Evolutionary conservation across 179 eudicot species (phyloP).

Genomic region (Patellifolia procumbens): DNA sequence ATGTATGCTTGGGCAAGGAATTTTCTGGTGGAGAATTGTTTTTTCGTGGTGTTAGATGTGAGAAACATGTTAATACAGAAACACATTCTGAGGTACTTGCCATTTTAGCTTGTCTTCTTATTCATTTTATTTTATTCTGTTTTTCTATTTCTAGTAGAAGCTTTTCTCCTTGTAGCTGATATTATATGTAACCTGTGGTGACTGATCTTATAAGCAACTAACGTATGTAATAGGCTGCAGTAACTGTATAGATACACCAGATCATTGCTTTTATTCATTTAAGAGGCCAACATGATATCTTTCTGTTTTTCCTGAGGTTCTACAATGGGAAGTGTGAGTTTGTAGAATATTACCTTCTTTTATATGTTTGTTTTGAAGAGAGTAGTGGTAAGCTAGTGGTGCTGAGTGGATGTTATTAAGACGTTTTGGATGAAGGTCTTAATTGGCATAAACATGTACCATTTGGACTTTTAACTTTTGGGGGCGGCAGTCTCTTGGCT

Average conservation of each 20-base stretch:
- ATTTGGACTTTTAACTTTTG: background rate
- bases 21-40: slow-evolving; percentile 94
- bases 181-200: background rate
- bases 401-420: background rate
- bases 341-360: background rate
- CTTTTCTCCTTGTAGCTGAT: slow-evolving; percentile 8
- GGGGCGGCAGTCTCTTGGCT: background rate
- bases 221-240: background rate
- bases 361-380: background rate
- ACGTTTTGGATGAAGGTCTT: background rate
- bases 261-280: background rate
- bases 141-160: background rate
- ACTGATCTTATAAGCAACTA: too few relatives aligned
- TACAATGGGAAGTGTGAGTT: background rate
- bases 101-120: background rate
- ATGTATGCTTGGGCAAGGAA: slow-evolving; percentile 81
- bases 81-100: slow-evolving; percentile 69
- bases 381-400: background rate
- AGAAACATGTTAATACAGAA: slow-evolving; percentile 80
- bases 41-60: slow-evolving; percentile 92
- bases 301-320: background rate
- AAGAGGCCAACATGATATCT: background rate
- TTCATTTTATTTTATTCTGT: background rate
- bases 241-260: background rate
- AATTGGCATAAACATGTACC: background rate